These are phyloP conservation scores for Monilinia fructicola DNA, from an alignment of 2,329 filamentous ascomycete species.

Conservation along the genomic window DNA sequence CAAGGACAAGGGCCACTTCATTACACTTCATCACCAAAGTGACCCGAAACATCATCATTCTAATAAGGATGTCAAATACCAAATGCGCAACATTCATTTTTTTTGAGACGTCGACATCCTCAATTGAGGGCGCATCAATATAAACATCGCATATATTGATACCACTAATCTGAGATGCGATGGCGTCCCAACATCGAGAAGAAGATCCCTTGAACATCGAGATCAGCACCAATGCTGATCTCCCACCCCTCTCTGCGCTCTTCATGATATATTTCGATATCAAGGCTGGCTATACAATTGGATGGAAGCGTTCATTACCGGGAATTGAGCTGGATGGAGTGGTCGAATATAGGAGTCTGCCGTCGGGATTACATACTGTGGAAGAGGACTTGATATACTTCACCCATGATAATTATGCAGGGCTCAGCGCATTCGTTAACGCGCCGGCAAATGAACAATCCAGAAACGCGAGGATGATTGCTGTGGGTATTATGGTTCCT, in stretches of 20 bases:
- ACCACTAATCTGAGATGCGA: conserved; percentile 25
- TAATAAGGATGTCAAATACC: conserved; percentile 2
- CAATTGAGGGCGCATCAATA: conserved; percentile 7
- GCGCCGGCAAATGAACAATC: conserved; percentile 73
- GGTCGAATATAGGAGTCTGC: conserved; percentile 94
- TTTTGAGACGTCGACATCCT: not conserved
- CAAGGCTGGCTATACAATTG: conserved; percentile 86
- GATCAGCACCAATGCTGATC: conserved; percentile 44
- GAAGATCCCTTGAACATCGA: conserved; percentile 40
- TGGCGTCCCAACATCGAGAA: conserved; percentile 40
- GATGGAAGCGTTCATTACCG: conserved; percentile 75
- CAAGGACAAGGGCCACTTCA: not conserved
- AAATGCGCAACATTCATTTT: conserved; percentile 5
- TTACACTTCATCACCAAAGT: not conserved
- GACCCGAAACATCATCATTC: conserved; percentile 10
- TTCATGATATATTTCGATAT: conserved; percentile 92
- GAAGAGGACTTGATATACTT: conserved; percentile 91
- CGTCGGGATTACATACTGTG: conserved; percentile 88
- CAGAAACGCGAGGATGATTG: conserved; percentile 88
- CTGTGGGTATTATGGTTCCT: conserved; percentile 85
- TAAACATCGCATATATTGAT: not conserved
- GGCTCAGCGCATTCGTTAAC: conserved; percentile 89
- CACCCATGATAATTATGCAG: conserved; percentile 78
- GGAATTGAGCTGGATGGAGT: conserved; percentile 77
- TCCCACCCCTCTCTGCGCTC: conserved; percentile 69